Evolutionary conservation across 2,329 filamentous ascomycete species (phyloP), one percentile per base, ranked within the genome.

Genomic region (Botrytis porri): DNA sequence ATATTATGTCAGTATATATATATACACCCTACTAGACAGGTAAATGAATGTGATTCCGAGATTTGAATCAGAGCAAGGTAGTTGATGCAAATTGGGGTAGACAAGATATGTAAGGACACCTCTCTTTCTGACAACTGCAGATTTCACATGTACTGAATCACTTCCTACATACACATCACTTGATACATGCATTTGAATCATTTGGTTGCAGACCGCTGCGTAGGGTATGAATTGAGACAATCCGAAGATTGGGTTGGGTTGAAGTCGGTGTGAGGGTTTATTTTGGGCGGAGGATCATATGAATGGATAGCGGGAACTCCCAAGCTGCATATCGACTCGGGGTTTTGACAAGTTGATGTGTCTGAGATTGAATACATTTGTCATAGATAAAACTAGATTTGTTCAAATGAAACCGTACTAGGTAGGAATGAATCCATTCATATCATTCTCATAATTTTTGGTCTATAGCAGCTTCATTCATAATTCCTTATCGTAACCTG

Each of bases 381-480:
- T 62, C 35, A 62, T 62, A n/a, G 61, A 41, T 63, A 43, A 1
- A 16, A 12, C 8, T 41, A 41, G n/a, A 29, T 63, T 29, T 14
- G 39, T 2, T 14, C 39, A 32, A 43, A 64, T 45, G 9, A 43
- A 37, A 57, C 51, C n/a, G n/a, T 29, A 32, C 37, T 22, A 43
- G 39, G 32, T 3, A 39, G 14, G 32, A 54, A 54, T 51, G 43
- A 48, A 66, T 39, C 32, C n/a, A n/a, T 66, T 37, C 61, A 64
- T 41, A 16, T 43, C 61, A 43, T 63, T 22, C 37, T 41, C 39
- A 43, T 39, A 61, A 61, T 39, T 41, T 14, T 32, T 45, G 8
- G 25, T 63, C n/a, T 41, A 64, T 43, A 64, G 61, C 61, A 64
- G 61, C 61, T 66, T 66, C 64, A 66, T 66, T 66, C 64, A 66